A percentile compares a stretch with the other conserved stretches of the same genome.
Conservation (phyloP, 192 early-diverging fungal species). For the Backusella psychrophila region DNA sequence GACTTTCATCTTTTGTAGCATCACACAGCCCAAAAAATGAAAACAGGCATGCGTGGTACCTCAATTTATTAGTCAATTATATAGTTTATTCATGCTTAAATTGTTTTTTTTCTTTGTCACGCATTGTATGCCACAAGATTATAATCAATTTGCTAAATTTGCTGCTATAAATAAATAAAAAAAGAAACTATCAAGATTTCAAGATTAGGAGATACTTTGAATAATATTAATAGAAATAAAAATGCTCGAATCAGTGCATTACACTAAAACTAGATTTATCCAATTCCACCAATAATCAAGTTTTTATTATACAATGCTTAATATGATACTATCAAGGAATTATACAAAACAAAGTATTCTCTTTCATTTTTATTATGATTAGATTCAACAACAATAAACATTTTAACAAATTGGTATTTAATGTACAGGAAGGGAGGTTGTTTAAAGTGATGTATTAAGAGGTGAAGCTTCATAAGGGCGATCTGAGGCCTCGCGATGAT, state of each 20-base stretch:
- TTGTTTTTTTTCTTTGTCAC: neutral
- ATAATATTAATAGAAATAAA: neutral
- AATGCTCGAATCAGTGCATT: neutral
- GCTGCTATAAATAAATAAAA: neutral
- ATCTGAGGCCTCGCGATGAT: neutral
- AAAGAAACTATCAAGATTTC: neutral
- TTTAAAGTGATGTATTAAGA: slow-evolving; percentile 4
- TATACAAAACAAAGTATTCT: neutral
- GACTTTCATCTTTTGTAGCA: neutral
- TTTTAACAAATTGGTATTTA: slow-evolving; percentile 1
- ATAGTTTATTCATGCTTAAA: neutral
- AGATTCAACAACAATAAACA: neutral
- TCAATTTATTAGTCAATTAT: neutral
- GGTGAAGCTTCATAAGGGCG: neutral
- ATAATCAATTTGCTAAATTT: neutral
- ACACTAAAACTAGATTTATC: too few relatives aligned
- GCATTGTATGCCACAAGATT: neutral
- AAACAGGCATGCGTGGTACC: neutral
- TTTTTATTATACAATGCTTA: too few relatives aligned
- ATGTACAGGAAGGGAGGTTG: neutral
- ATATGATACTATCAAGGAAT: neutral
- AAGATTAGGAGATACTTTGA: neutral
- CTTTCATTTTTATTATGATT: neutral
- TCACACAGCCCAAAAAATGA: neutral
- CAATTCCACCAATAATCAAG: too few relatives aligned